Conservation (phyloP, 106 monocot species). For the Platanthera zijinensis region DNA sequence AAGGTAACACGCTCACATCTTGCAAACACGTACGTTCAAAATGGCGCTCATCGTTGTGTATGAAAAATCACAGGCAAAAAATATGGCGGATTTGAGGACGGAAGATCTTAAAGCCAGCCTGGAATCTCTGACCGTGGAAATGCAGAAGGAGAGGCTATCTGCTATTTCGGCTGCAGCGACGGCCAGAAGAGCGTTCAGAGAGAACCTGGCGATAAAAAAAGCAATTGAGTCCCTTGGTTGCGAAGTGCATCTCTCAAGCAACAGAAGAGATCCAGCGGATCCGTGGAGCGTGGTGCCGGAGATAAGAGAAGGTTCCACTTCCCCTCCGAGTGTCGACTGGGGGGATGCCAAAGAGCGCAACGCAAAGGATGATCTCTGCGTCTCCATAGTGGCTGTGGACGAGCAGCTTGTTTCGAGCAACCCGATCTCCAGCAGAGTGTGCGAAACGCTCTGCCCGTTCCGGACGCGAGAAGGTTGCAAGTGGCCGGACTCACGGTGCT, state of each 20-base stretch:
- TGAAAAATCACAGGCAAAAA: conserved; percentile 45
- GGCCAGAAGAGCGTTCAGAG: conserved; percentile 45
- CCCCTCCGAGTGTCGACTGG: conserved; percentile 14
- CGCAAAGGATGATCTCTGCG: conserved; percentile 42
- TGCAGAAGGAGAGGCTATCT: conserved; percentile 54
- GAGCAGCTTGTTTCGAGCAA: conserved; percentile 33
- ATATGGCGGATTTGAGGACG: conserved; percentile 42
- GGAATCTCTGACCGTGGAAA: conserved; percentile 35
- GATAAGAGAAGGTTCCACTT: conserved; percentile 3
- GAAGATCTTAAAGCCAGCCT: conserved; percentile 42
- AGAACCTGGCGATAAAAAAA: conserved; percentile 62
- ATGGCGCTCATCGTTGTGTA: neutral
- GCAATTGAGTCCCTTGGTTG: conserved; percentile 89
- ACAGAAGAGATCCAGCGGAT: conserved; percentile 14
- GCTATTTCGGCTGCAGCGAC: conserved; percentile 33
- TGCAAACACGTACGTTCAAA: neutral
- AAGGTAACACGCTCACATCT: conserved; percentile 41
- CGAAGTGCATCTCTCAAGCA: conserved; percentile 57
- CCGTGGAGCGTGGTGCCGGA: conserved; percentile 16
- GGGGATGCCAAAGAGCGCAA: conserved; percentile 13
- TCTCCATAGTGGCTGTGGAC: conserved; percentile 60
- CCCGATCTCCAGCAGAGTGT: conserved; percentile 23
- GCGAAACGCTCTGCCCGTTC: conserved; percentile 76
- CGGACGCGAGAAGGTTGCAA: conserved; percentile 75
- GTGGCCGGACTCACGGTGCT: conserved; percentile 85